These are phyloP conservation scores for Fusarium graminum DNA, from an alignment of 2,329 filamentous ascomycete genomes.

Conservation along the genomic window DNA sequence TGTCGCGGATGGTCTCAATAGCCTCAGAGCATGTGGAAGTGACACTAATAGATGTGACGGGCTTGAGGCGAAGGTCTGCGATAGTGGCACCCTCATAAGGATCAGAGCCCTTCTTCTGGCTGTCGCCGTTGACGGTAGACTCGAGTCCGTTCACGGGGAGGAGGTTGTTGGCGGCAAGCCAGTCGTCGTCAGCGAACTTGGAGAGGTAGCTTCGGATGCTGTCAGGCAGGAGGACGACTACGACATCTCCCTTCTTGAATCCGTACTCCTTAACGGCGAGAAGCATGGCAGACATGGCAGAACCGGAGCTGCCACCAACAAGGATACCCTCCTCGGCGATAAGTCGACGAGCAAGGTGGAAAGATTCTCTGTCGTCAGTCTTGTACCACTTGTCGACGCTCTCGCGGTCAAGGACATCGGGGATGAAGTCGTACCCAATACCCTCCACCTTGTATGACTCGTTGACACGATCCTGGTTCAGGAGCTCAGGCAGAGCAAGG, in stretches of 20 bases:
- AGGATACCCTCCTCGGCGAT: constrained; percentile 95
- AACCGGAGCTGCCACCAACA: constrained; percentile 93
- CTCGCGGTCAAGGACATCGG: constrained; percentile 86
- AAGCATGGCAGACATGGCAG: constrained; percentile 86
- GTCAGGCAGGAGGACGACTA: constrained; percentile 93
- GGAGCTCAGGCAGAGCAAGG: constrained; percentile 80
- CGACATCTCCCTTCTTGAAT: constrained; percentile 85
- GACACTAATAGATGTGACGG: constrained; percentile 85
- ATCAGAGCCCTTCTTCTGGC: constrained; percentile 65
- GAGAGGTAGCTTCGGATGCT: constrained; percentile 97
- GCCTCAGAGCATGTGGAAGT: constrained; percentile 83
- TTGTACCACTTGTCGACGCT: constrained; percentile 97
- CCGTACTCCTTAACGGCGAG: constrained; percentile 80
- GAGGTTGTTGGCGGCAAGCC: constrained; percentile 96
- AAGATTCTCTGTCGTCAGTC: constrained; percentile 92
- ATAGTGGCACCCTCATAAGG: constrained; percentile 85
- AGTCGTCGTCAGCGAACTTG: constrained; percentile 99
- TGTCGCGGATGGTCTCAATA: constrained; percentile 98
- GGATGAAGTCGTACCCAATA: constrained; percentile 98
- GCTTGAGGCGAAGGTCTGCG: constrained; percentile 86
- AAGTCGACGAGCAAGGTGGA: constrained; percentile 87
- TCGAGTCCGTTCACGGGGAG: constrained; percentile 71
- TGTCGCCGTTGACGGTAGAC: constrained; percentile 58
- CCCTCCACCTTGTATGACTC: constrained; percentile 97
- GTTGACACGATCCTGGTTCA: constrained; percentile 86